These are phyloP conservation scores for Lachancea kluyveri DNA, from an alignment of 805 yeast species.

Conservation along the genomic window DNA sequence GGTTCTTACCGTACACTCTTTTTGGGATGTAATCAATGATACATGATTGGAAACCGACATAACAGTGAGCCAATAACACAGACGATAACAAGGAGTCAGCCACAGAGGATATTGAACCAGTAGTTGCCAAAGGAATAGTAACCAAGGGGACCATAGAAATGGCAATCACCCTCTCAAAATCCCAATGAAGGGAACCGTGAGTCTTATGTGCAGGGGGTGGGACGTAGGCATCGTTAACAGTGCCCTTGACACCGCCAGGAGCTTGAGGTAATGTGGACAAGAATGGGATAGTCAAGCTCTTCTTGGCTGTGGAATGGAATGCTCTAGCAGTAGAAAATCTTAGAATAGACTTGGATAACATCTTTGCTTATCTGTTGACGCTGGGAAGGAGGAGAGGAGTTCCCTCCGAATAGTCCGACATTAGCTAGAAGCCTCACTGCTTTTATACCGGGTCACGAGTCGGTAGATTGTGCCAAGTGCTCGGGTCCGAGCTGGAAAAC, in stretches of 20 bases:
- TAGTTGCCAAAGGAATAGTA: conserved; percentile 63
- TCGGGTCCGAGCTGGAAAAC: too few relatives aligned
- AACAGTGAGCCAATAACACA: conserved; percentile 67
- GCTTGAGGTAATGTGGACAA: conserved; percentile 68
- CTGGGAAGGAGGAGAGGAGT: too few relatives aligned
- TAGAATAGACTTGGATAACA: conserved; percentile 14
- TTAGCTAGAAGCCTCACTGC: too few relatives aligned
- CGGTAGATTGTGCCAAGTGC: too few relatives aligned
- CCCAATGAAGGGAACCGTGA: conserved; percentile 92
- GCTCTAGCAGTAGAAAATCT: conserved; percentile 12
- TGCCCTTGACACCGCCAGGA: conserved; percentile 87
- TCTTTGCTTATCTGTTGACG: too few relatives aligned
- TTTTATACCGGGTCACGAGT: too few relatives aligned
- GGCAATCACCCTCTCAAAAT: conserved; percentile 72
- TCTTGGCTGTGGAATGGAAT: conserved; percentile 26
- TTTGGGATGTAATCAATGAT: conserved; percentile 87
- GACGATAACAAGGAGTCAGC: conserved; percentile 67
- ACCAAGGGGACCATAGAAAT: conserved; percentile 71
- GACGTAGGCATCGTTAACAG: conserved; percentile 81
- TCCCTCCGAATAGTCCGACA: too few relatives aligned
- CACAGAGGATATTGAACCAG: conserved; percentile 62
- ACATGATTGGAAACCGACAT: conserved; percentile 84
- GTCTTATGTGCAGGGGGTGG: conserved; percentile 55
- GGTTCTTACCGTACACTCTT: conserved; percentile 77
- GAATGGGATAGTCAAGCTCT: conserved; percentile 38